Evolutionary conservation across 805 yeast species (phyloP), one percentile per base, ranked within the genome.

Genomic region (Kuraishia hungarica): DNA sequence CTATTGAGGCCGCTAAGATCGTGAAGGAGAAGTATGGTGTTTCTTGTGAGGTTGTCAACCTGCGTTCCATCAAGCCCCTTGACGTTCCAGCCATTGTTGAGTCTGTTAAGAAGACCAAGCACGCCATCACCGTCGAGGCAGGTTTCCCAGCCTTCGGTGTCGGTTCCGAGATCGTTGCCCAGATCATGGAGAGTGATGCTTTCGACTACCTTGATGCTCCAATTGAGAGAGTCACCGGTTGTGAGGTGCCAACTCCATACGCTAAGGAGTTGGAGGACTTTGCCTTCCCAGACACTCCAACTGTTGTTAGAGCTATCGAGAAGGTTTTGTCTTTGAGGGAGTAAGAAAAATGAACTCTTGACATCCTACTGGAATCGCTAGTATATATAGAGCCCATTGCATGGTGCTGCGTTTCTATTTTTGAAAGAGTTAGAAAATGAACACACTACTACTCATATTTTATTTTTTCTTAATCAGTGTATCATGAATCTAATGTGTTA

Each of bases 211-310:
- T 94, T 69, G 99, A 94, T 75, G 96, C 98, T 58, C 99, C 99
- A 65, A 89, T 94, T 62, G 96, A 87, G 78, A 90, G 99, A 81
- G 93, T 92, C 67, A 94, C 99, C 57, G 99, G 99, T 73, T 96
- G 98, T 70, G 99, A 94, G 78, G 97, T 92, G 35, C 99, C 99
- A 74, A 94, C 99, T 64, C 99, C 99, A 61, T 94, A 94, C 71
- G 97, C 97, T 65, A 83, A 84, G 74, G 92, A 87, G 77, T 82
- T 94, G 71, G 99, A 94, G 83, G 96, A 88, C 77, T 89, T 94
- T 70, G 97, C 98, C 55, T 94, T 94, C 97, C 99, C 99, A 74
- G 97, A 92, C 72, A 80, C 89, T 55, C 93, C 89, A 68, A 83
- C 91, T 61, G 88, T 94, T 65, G 82, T 88, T 69, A 87, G 91